Evolutionary conservation across 176 grass and related monocot genomes (phyloP), one percentile per base, ranked within the genome.

Genomic region (Melocanna baccifera): DNA sequence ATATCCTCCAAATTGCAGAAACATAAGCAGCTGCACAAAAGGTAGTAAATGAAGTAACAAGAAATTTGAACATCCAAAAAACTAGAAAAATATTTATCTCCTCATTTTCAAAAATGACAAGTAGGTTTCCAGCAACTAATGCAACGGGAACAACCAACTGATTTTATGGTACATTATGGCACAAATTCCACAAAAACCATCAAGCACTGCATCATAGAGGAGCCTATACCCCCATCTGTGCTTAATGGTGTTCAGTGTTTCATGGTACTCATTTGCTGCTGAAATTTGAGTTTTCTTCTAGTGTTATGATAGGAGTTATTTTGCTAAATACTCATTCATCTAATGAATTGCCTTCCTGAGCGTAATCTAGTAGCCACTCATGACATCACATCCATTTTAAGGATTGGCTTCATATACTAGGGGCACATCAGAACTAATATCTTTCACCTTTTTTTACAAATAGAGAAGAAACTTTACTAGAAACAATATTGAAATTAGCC

Each of bases 1-100:
- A 73, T 99, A 99, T 78, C 93, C 97, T 94, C 93, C 97, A 84
- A 99, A 99, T 96, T 99, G 97, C 28, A 99, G 83, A 92, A 99
- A 92, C 79, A 91, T 94, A 77, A 99, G 93, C 52, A 92, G 82
- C 97, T 99, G 89, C 66, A 79, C 12, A 83, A 70, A 76, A 67
- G 69, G 16, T 61, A 92, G 26, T 61, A 57, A 61, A 74, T 73
- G 2, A 83, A 36, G 48, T 70, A 73, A 48, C 25, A 69, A 47
- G 61, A 79, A n/a, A 14, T 39, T 30, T 43, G 18, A 69, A 76
- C 18, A 26, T 9, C 12, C 19, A 70, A 32, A 71, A 59, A 85
- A 78, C n/a, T 26, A 26, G 57, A 61, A 26, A 59, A 59, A 12
- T 59, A 59, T 16, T 16, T 30, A 69, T 61, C 1, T 76, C 15